phyloP scores from a whole-genome alignment of 768 basidiomycete species.

The Leccinum longicurvipes region DNA sequence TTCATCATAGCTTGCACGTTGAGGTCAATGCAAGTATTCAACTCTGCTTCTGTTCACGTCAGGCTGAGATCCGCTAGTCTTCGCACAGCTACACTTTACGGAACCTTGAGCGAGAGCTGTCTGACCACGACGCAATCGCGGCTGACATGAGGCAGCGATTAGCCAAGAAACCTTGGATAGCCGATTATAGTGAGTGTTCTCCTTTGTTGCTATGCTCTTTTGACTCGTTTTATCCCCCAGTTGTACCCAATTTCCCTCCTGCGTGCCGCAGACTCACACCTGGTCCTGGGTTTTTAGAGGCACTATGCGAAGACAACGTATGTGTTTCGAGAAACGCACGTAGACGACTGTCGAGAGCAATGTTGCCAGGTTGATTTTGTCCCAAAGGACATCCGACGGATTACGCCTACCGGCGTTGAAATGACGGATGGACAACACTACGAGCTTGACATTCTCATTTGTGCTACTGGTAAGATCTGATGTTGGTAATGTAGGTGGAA shows the following conservation, averaged over 20 bases:
- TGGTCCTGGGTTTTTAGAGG: constrained; percentile 66
- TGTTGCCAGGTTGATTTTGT: constrained; percentile 41
- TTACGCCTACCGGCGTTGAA: constrained; percentile 55
- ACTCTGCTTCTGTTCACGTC: not conserved
- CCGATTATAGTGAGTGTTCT: constrained; percentile 36
- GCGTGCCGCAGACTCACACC: constrained; percentile 64
- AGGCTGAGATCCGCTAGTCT: constrained; percentile 3
- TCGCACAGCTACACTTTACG: constrained; percentile 42
- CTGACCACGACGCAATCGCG: constrained; percentile 34
- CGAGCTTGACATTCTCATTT: constrained; percentile 58
- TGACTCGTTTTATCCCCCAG: not conserved
- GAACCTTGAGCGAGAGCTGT: constrained; percentile 35
- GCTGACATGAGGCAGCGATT: constrained; percentile 49
- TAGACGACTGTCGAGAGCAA: not conserved
- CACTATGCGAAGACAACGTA: constrained; percentile 17
- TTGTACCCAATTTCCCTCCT: constrained; percentile 58
- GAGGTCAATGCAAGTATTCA: constrained; percentile 38
- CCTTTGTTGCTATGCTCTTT: not conserved
- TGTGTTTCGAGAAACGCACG: not conserved
- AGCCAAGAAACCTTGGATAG: constrained; percentile 57
- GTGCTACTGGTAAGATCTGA: constrained; percentile 47
- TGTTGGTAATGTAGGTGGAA: not conserved
- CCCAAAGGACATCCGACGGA: no score
- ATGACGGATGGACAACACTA: constrained; percentile 50
- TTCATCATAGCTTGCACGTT: constrained; percentile 46